Evolutionary conservation across 768 basidiomycete species (phyloP), one percentile per base, ranked within the genome.

Genomic region (Fibroporia radiculosa): DNA sequence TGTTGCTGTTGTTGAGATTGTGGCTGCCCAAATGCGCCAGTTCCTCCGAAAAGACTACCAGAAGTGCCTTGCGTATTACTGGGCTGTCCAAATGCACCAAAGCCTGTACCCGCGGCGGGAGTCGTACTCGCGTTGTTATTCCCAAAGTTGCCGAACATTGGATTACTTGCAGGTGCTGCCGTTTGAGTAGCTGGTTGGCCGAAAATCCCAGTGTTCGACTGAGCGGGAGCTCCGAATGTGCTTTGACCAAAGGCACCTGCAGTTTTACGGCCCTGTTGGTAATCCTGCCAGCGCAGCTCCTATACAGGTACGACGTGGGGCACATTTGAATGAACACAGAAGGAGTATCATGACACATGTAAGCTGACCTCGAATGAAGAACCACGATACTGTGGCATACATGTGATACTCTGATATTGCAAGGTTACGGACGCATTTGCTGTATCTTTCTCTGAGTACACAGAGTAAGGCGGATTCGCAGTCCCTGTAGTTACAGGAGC

Each of bases 381-480:
- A 32, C 84, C 82, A 47, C 73, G 65, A 58, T 92, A 95, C 14
- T 74, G 73, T 13, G 84, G 84, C 73, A 84, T 88, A 50, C 82
- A 82, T 14, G 82, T 75, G 43, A 91, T 90, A 28, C 81, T 75
- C 62, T 93, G 90, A 62, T 84, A 95, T 49, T 86, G 82, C 32
- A 84, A 68, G 4, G 68, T 76, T 11, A 64, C 47, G 40, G 41
- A 67, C 14, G 67, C 52, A 46, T 65, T 72, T 7, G 65, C 58
- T 13, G 66, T 54, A 51, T 93, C 90, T 54, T 88, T 88, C 57
- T 93, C 90, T 27, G 42, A 59, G 49, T 70, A 78, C 4, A 69
- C 64, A 34, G 62, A 60, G 57, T 82, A 93, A 2, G 75, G 62
- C 3, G 88, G 82, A 50, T 79, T 78, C 13, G 77, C 67, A 0